These are phyloP conservation scores for Amanita thiersii DNA, from an alignment of 768 basidiomycete species.

Conservation along the genomic window DNA sequence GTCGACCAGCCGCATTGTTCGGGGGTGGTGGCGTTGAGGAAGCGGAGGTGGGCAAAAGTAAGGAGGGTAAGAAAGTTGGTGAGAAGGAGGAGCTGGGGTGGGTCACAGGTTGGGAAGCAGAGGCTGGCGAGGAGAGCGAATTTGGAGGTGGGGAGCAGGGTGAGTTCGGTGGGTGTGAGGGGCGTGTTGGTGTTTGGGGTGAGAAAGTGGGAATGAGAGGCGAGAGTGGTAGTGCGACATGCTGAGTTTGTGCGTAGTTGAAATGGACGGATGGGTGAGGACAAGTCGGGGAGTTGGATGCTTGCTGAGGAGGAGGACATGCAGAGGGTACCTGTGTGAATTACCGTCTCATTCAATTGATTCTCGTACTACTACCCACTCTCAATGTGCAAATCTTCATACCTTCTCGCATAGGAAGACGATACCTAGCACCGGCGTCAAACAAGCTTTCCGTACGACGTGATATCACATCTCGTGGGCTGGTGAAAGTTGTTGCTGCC, in stretches of 20 bases:
- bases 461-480: no score
- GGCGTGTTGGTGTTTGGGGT: slow-evolving; percentile 12
- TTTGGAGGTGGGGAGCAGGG: slow-evolving; percentile 20
- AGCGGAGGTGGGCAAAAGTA: slow-evolving; percentile 25
- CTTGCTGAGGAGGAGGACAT: slow-evolving; percentile 12
- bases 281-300: slow-evolving; percentile 36
- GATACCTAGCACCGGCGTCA: no score
- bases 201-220: slow-evolving; percentile 25
- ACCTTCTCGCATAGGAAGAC: no score
- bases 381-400: no score
- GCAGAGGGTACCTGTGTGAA: neutral
- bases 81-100: slow-evolving; percentile 43
- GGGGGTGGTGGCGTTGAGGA: slow-evolving; percentile 12
- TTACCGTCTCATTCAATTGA: no score
- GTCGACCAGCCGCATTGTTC: slow-evolving; percentile 14
- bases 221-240: slow-evolving; percentile 23
- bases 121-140: slow-evolving; percentile 48
- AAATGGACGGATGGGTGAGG: slow-evolving; percentile 22
- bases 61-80: slow-evolving; percentile 42
- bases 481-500: no score
- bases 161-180: slow-evolving; percentile 20
- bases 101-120: slow-evolving; percentile 52
- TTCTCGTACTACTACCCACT: no score
- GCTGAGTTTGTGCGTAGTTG: slow-evolving; percentile 31
- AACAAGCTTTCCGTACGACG: no score